These are phyloP conservation scores for Aspergillus alliaceus DNA, from an alignment of 2,329 filamentous ascomycete species.

Conservation along the genomic window DNA sequence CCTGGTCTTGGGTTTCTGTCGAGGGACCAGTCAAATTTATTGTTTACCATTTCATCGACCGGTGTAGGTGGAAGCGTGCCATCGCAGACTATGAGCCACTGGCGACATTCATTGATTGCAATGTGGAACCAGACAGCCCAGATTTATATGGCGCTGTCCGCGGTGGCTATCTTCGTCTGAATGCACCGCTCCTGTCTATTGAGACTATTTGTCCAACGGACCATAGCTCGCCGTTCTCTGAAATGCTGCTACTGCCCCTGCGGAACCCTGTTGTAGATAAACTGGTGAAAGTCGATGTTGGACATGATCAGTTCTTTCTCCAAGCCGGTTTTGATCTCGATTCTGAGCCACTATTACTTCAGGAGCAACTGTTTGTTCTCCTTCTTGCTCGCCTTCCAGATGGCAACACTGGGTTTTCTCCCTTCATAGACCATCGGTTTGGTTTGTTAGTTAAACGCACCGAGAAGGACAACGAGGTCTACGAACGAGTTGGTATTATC, in stretches of 20 bases:
- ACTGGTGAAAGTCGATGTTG: neutral
- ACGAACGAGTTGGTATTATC: neutral
- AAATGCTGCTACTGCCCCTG: neutral
- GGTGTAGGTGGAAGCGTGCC: neutral
- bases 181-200: neutral
- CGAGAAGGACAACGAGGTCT: neutral
- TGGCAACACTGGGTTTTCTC: neutral
- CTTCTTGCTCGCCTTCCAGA: neutral
- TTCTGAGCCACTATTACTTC: neutral
- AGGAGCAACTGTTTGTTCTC: neutral
- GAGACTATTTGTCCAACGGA: neutral
- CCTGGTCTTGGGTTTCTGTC: neutral
- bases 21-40: neutral
- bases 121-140: neutral
- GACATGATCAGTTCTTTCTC: neutral
- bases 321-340: neutral
- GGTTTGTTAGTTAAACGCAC: neutral
- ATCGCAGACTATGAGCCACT: neutral
- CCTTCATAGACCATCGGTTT: neutral
- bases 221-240: neutral
- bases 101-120: neutral
- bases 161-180: neutral
- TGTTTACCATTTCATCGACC: neutral
- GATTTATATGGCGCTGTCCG: neutral
- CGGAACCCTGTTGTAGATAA: neutral